These are phyloP conservation scores for Leucosporidium scottii DNA, from an alignment of 768 basidiomycete genomes.

Conservation along the genomic window DNA sequence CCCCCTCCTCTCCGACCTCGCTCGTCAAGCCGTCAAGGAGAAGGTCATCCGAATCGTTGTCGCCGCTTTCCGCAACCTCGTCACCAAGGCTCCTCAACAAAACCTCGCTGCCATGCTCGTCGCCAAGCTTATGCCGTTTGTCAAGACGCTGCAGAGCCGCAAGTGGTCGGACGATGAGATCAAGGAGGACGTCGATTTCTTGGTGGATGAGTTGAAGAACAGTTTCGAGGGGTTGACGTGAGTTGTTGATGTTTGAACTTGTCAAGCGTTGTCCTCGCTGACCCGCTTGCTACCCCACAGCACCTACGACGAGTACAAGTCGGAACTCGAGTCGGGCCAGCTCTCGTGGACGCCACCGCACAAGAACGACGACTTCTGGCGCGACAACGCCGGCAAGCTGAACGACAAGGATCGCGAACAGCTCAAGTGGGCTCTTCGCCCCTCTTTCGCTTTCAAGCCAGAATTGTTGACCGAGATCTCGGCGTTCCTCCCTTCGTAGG, in stretches of 20 bases:
- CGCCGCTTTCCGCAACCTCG: constrained; percentile 88
- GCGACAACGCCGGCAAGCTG: constrained; percentile 78
- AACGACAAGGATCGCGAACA: constrained; percentile 78
- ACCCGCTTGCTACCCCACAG: constrained; percentile 44
- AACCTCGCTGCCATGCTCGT: constrained; percentile 92
- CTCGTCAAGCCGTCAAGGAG: constrained; percentile 87
- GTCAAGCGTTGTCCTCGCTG: not conserved
- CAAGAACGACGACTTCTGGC: constrained; percentile 96
- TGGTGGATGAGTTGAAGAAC: constrained; percentile 73
- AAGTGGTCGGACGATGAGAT: constrained; percentile 89
- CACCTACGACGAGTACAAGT: constrained; percentile 92
- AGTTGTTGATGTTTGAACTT: constrained; percentile 36
- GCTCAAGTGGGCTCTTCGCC: constrained; percentile 56
- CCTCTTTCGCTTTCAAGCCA: not conserved
- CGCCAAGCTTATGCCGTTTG: constrained; percentile 74
- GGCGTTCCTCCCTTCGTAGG: constrained; percentile 45
- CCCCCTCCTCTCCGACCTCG: constrained; percentile 71
- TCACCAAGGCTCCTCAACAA: constrained; percentile 75
- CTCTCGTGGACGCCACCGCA: constrained; percentile 94
- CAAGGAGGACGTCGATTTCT: constrained; percentile 78
- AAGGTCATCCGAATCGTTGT: constrained; percentile 91
- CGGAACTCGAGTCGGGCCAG: constrained; percentile 81
- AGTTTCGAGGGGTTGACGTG: constrained; percentile 87
- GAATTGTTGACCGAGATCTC: not conserved
- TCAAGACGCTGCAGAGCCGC: constrained; percentile 68